phyloP scores from a whole-genome alignment of 140 eudicot genomes.

The Senecio squalidus region DNA sequence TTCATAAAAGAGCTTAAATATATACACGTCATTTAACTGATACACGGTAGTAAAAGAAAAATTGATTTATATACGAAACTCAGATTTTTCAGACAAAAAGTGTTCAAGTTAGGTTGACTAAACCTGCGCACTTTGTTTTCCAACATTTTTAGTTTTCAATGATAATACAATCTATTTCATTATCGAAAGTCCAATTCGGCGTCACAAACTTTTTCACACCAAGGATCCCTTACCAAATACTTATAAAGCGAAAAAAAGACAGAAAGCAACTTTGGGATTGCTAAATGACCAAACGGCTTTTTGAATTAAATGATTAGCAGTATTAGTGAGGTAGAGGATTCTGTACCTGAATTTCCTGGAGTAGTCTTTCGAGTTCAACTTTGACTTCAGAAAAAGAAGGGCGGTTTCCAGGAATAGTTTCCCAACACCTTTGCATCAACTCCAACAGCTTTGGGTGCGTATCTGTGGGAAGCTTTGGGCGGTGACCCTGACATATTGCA shows the following conservation, averaged over 20 bases:
- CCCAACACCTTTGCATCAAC: slow-evolving; percentile 94
- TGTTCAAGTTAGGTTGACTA: too few relatives aligned
- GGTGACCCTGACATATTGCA: slow-evolving; percentile 47
- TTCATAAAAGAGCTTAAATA: neutral
- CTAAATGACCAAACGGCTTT: neutral
- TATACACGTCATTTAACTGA: neutral
- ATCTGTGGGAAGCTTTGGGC: slow-evolving; percentile 75
- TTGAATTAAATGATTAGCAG: too few relatives aligned
- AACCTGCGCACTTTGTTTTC: too few relatives aligned
- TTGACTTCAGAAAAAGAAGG: slow-evolving; percentile 63
- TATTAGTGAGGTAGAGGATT: neutral
- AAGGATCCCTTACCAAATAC: too few relatives aligned
- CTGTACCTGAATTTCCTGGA: slow-evolving; percentile 49
- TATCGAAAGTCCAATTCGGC: too few relatives aligned
- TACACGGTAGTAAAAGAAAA: neutral
- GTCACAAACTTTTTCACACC: too few relatives aligned
- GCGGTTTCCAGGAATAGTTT: slow-evolving; percentile 42
- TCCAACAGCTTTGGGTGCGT: slow-evolving; percentile 66
- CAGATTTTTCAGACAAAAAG: too few relatives aligned
- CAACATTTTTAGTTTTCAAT: too few relatives aligned
- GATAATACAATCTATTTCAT: too few relatives aligned
- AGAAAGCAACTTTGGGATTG: neutral
- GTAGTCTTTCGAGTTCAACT: slow-evolving; percentile 57
- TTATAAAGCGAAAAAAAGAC: neutral
- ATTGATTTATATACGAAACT: too few relatives aligned